Percentiles rank a stretch among this genome's conserved stretches.
These are phyloP conservation scores for Prosopis cineraria DNA, from an alignment of 306 rosid species.

Conservation along the genomic window DNA sequence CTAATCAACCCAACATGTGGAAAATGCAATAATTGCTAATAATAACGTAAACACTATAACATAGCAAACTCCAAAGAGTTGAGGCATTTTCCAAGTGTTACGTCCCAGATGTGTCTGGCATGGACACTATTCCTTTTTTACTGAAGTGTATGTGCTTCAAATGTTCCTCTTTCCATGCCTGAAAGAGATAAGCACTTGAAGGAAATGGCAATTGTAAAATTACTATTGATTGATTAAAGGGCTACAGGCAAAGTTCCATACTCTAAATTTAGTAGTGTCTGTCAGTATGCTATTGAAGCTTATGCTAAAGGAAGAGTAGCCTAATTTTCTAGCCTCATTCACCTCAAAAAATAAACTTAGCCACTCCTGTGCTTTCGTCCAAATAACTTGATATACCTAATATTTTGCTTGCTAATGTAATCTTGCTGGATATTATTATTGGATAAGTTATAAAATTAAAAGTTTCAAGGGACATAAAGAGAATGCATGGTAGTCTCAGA, in stretches of 20 bases:
- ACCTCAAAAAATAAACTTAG: slow-evolving; percentile 4
- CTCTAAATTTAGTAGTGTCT: too few species aligned
- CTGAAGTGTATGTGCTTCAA: background rate
- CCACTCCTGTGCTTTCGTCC: slow-evolving; percentile 17
- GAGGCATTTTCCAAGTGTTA: background rate
- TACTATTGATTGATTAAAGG: background rate
- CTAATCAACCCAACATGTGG: slow-evolving; percentile 12
- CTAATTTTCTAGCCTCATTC: background rate
- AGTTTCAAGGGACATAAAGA: background rate
- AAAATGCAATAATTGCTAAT: background rate
- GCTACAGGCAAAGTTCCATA: background rate
- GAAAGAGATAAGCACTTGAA: background rate
- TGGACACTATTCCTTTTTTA: background rate
- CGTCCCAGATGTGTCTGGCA: background rate
- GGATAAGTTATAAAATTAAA: background rate
- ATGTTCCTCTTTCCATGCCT: background rate
- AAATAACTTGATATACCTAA: slow-evolving; percentile 4
- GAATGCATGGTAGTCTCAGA: slow-evolving; percentile 12
- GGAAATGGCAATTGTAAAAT: background rate
- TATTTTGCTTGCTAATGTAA: slow-evolving; percentile 5
- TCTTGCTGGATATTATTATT: slow-evolving; percentile 16
- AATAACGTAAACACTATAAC: background rate
- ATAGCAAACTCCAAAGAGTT: background rate
- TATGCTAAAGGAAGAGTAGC: background rate
- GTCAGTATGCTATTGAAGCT: background rate